Base-by-base conservation (phyloP, 1,284 basidiomycete genomes). In the Xerocomus cyaneibrunnescens region DNA sequence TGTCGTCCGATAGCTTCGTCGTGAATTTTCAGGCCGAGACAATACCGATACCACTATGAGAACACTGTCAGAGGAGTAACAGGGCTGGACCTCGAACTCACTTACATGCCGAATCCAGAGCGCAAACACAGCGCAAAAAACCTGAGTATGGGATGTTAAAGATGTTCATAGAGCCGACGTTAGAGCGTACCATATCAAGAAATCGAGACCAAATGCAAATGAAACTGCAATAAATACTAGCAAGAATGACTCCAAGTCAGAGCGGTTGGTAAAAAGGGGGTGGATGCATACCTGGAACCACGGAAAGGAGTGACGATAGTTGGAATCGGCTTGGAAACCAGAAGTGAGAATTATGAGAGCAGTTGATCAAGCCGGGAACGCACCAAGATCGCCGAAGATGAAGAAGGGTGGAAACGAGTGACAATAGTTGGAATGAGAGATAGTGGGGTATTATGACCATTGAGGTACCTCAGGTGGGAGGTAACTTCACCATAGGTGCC, bases 281-380 rank as follows among this genome's bases (percentile, higher is more conserved):
- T 2, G 2, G 8, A 16, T 31, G 5, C 48, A 0, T 40, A 59
- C 51, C 37, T 0, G 31, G 21, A 38, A 37, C 22, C 3, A 21
- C 27, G 32, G 7, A 54, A 64, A 57, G 2, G 56, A 60, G 14
- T 49, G 59, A 55, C 50, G 12, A 60, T 54, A 57, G 52, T 54
- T 62, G 52, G 52, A 50, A 52, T 46, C 36, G 31, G 44, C 49
- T 45, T 21, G 21, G 0, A 21, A 42, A 28, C n/a, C 19, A 17
- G 30, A 14, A 2, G 8, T 47, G 38, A 58, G 46, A 14, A 23
- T 10, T 5, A n/a, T 22, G 25, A 48, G 16, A 32, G 36, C 21
- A 19, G 13, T 17, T 10, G 34, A 45, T 27, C 3, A n/a, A 48
- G 17, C 9, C 14, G 7, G 4, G 14, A 21, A 41, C 52, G n/a